Evolutionary conservation across 176 grass and related monocot genomes (phyloP).

Genomic region (Eragrostis nindensis): DNA sequence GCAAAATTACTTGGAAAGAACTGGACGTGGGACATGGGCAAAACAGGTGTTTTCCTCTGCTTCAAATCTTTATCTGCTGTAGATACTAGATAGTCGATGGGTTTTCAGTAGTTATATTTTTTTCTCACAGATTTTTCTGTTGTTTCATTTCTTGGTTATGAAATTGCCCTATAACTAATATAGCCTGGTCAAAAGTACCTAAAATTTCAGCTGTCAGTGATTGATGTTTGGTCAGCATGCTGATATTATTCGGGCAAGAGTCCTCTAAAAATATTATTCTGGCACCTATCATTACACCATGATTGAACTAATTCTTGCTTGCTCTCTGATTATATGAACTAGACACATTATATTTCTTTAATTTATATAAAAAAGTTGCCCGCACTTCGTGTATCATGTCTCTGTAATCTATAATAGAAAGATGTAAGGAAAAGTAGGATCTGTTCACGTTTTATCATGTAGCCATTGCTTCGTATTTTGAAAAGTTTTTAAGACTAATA

Average conservation of each 20-base stretch:
- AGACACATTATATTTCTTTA: background rate
- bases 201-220: background rate
- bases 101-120: conserved; percentile 16
- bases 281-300: background rate
- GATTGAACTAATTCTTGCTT: conserved; percentile 9
- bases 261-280: background rate
- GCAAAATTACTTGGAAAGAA: conserved; percentile 98
- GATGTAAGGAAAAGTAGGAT: conserved; percentile 13
- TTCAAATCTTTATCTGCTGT: background rate
- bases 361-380: background rate
- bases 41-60: conserved; percentile 60
- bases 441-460: conserved; percentile 7
- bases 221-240: background rate
- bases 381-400: background rate
- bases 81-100: background rate
- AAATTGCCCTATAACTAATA: conserved; percentile 1
- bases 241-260: background rate
- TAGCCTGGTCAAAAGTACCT: background rate
- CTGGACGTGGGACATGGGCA: conserved; percentile 81
- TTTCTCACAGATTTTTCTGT: background rate
- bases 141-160: conserved; percentile 11
- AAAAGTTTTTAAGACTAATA: background rate
- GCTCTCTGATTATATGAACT: background rate
- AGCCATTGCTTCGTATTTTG: background rate
- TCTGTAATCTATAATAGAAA: background rate